A percentile compares a stretch with the other conserved stretches of the same genome.
phyloP scores from a whole-genome alignment of 78 protist genomes.

The Reticulomyxa filosa region DNA sequence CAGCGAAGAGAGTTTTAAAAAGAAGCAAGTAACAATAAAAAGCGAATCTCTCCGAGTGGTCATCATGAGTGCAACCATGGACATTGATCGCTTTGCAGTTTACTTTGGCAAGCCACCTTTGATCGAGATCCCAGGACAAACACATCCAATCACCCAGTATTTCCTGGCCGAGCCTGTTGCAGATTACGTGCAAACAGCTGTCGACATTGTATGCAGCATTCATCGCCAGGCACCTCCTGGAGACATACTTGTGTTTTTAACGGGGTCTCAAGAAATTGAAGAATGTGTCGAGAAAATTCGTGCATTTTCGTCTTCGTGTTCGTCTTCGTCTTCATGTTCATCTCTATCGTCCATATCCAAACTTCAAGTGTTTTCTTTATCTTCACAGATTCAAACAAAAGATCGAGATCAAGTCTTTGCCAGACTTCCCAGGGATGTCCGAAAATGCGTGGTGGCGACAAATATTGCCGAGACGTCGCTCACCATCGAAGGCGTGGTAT shows the following conservation, averaged over 20 bases:
- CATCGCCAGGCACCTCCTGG: slow-evolving; percentile 1
- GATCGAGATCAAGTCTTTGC: slow-evolving; percentile 34
- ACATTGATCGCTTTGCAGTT: slow-evolving; percentile 32
- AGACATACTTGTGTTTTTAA: slow-evolving; percentile 19
- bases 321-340: slow-evolving; percentile 41
- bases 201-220: neutral
- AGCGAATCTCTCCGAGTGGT: slow-evolving; percentile 48
- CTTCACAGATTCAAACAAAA: slow-evolving; percentile 66
- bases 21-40: neutral
- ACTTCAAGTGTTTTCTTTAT: slow-evolving; percentile 63
- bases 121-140: neutral
- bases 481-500: slow-evolving; percentile 84
- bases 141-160: neutral
- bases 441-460: slow-evolving; percentile 91
- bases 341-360: slow-evolving; percentile 11
- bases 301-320: slow-evolving; percentile 31
- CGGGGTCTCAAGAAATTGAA: slow-evolving; percentile 40
- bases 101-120: slow-evolving; percentile 21
- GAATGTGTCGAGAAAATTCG: slow-evolving; percentile 46
- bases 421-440: slow-evolving; percentile 12
- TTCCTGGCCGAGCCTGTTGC: neutral
- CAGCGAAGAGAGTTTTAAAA: too few relatives aligned
- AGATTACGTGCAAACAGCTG: neutral
- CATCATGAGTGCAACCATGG: slow-evolving; percentile 74
- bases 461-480: slow-evolving; percentile 93